Conservation (phyloP, 805 yeast genomes). For the Yarrowia hollandica region DNA sequence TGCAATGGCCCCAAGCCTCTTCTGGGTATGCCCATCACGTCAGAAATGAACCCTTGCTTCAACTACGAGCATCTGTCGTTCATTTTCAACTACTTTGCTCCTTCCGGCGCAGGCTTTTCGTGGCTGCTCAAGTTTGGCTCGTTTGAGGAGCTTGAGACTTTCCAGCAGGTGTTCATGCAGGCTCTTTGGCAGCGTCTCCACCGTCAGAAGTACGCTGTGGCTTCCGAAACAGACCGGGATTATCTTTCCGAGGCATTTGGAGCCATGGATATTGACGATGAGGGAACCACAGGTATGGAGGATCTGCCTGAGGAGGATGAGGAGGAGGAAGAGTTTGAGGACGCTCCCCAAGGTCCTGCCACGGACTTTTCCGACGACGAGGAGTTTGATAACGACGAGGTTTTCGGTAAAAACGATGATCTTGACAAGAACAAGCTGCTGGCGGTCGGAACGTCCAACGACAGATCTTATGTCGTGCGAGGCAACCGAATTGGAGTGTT, state of each 20-base stretch:
- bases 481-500: slow-evolving; percentile 82
- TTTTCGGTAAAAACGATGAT: slow-evolving; percentile 39
- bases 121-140: slow-evolving; percentile 61
- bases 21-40: slow-evolving; percentile 48
- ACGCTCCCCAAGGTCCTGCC: slow-evolving; percentile 34
- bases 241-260: slow-evolving; percentile 59
- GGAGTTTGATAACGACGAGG: slow-evolving; percentile 39
- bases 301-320: slow-evolving; percentile 45
- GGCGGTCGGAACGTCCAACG: slow-evolving; percentile 67
- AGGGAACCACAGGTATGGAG: slow-evolving; percentile 39
- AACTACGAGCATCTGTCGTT: slow-evolving; percentile 58
- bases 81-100: slow-evolving; percentile 59
- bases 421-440: slow-evolving; percentile 57
- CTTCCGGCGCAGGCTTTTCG: slow-evolving; percentile 49
- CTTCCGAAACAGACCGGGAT: slow-evolving; percentile 50
- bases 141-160: slow-evolving; percentile 46
- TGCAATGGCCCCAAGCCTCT: slow-evolving; percentile 37
- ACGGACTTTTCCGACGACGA: slow-evolving; percentile 43
- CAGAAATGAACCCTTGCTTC: slow-evolving; percentile 65
- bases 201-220: slow-evolving; percentile 42
- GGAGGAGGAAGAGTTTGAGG: slow-evolving; percentile 39
- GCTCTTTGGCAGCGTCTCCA: slow-evolving; percentile 64
- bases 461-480: slow-evolving; percentile 75
- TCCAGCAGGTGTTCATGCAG: slow-evolving; percentile 55
- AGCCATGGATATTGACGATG: slow-evolving; percentile 44